Evolutionary conservation across 305 asterid species (phyloP).

Genomic region (Fraxinus platypoda): DNA sequence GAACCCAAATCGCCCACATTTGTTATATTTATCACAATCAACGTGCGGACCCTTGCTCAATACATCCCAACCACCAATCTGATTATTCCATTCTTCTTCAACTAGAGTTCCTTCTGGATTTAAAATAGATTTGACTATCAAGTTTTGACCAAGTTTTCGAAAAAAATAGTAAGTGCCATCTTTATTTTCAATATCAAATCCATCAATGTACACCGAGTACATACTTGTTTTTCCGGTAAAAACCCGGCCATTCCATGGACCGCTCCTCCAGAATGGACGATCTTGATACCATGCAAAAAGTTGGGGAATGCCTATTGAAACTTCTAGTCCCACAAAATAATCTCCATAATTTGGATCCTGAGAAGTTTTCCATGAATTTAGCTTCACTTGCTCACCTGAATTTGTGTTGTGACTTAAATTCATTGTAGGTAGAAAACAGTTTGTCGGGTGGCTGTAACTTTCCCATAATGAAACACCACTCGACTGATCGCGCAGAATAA

Average conservation of each 20-base stretch:
- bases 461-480: not conserved
- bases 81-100: not conserved
- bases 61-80: not conserved
- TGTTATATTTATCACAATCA: slow-evolving; percentile 25
- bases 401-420: not conserved
- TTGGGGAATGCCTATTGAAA: not conserved
- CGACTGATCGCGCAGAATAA: too few relatives aligned
- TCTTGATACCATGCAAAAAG: not conserved
- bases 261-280: not conserved
- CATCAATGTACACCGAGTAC: not conserved
- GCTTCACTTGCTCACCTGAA: not conserved
- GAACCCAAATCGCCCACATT: slow-evolving; percentile 37
- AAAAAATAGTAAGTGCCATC: not conserved
- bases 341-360: not conserved
- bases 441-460: not conserved
- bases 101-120: not conserved
- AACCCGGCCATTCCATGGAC: not conserved
- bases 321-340: not conserved
- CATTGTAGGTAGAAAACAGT: not conserved
- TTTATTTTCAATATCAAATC: not conserved
- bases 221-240: not conserved
- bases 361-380: not conserved
- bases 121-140: not conserved
- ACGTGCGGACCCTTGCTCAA: not conserved
- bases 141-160: not conserved